Conservation (phyloP, 805 yeast genomes). For the Torulaspora quercuum region DNA sequence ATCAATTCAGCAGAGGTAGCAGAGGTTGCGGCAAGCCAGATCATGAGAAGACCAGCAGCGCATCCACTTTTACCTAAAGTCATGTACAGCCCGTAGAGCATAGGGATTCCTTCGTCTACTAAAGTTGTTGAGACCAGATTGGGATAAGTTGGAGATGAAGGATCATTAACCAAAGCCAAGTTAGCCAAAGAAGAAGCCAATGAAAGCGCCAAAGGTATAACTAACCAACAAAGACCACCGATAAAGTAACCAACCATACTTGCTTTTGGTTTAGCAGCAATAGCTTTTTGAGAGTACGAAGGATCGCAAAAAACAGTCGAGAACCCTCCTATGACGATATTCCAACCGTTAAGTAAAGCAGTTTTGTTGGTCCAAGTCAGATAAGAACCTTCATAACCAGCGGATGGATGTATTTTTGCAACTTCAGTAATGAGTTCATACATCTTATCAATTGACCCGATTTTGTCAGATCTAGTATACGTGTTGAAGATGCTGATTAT, state of each 20-base stretch:
- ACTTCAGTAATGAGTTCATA: conserved; percentile 39
- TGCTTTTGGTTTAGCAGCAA: conserved; percentile 35
- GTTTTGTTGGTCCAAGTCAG: conserved; percentile 30
- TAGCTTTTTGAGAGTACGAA: conserved; percentile 38
- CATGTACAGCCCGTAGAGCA: conserved; percentile 31
- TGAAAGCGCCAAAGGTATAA: conserved; percentile 34
- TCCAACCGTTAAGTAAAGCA: conserved; percentile 27
- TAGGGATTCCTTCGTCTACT: conserved; percentile 38
- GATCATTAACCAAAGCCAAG: conserved; percentile 31
- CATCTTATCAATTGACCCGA: conserved; percentile 43
- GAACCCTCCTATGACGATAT: conserved; percentile 26
- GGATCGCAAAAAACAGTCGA: conserved; percentile 33
- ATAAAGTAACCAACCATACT: conserved; percentile 34
- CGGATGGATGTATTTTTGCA: conserved; percentile 27
- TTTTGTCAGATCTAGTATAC: conserved; percentile 33
- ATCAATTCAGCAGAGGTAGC: conserved; percentile 40
- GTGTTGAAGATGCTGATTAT: conserved; percentile 30
- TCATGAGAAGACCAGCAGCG: conserved; percentile 37
- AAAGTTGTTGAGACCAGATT: conserved; percentile 34
- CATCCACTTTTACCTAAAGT: conserved; percentile 39
- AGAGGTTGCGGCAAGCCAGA: conserved; percentile 41
- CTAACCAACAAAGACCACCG: conserved; percentile 36
- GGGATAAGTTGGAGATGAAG: conserved; percentile 40
- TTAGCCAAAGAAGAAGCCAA: conserved; percentile 35
- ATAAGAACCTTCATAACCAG: conserved; percentile 31